These are phyloP conservation scores for Oidiodendron maius DNA, from an alignment of 495 filamentous ascomycete species.

Conservation along the genomic window DNA sequence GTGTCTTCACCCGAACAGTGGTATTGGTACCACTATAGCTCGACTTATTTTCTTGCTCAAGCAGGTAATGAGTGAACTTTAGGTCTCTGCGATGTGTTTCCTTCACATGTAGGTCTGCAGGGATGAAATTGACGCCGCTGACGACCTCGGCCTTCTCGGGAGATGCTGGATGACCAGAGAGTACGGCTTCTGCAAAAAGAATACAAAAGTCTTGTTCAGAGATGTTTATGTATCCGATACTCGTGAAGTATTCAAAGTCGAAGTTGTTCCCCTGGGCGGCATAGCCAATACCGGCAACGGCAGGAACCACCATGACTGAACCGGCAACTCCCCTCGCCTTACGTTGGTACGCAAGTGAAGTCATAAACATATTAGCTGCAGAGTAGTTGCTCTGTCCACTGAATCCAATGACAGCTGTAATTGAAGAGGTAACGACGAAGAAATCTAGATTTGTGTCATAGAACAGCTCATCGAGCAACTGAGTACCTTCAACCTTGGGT, in stretches of 20 bases:
- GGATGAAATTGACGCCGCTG: too few species aligned
- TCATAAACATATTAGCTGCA: constrained; percentile 45
- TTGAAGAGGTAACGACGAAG: constrained; percentile 51
- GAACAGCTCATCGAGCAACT: constrained; percentile 35
- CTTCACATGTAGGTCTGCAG: too few species aligned
- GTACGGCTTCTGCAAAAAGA: constrained; percentile 52
- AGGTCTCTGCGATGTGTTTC: too few species aligned
- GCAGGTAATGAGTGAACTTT: too few species aligned
- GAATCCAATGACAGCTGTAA: constrained; percentile 40
- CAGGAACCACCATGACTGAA: constrained; percentile 50
- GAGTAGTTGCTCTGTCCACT: constrained; percentile 43
- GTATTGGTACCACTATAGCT: too few species aligned
- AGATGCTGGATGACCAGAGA: constrained; percentile 26
- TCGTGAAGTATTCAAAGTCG: background rate
- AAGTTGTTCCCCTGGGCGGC: constrained; percentile 19
- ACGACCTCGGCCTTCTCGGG: constrained; percentile 11
- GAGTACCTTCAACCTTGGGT: constrained; percentile 36
- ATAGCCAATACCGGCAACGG: constrained; percentile 53
- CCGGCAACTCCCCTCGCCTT: constrained; percentile 13
- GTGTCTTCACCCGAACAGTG: too few species aligned
- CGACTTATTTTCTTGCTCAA: too few species aligned
- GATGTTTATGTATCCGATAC: constrained; percentile 16
- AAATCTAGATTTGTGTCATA: constrained; percentile 41
- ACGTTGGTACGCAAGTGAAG: constrained; percentile 24
- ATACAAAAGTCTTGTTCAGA: constrained; percentile 55